Evolutionary conservation across 305 asterid genomes (phyloP).

Genomic region (Vinca major): DNA sequence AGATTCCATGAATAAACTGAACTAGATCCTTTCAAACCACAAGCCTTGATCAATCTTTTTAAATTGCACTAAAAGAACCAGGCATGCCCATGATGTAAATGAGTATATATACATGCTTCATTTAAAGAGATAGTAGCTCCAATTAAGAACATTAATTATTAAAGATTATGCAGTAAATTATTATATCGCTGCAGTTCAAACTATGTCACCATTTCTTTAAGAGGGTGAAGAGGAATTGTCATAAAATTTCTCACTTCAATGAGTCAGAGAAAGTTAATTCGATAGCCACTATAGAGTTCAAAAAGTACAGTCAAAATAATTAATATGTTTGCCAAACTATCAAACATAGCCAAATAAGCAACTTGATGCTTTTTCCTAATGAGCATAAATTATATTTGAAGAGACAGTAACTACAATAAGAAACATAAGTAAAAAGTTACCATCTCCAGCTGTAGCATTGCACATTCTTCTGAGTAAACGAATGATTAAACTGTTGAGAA

Average conservation of each 20-base stretch:
- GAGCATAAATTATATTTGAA: background rate
- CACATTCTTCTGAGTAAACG: conserved; percentile 70
- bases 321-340: background rate
- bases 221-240: background rate
- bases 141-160: no score
- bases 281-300: background rate
- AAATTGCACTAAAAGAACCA: background rate
- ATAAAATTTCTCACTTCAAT: background rate
- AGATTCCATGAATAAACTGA: background rate
- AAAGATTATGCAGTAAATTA: background rate
- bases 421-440: conserved; percentile 32
- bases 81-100: background rate
- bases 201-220: background rate
- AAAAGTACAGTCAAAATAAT: background rate
- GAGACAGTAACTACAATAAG: conserved; percentile 7
- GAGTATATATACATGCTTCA: background rate
- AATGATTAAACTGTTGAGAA: conserved; percentile 52
- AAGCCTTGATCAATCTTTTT: background rate
- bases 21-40: background rate
- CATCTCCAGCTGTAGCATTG: conserved; percentile 41
- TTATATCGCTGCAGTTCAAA: background rate
- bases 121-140: background rate
- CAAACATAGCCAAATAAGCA: background rate
- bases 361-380: background rate
- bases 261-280: background rate